A percentile compares a stretch with the other conserved stretches of the same genome.
Conservation (phyloP, 345 rosid genomes). For the Lepidium aucheri region DNA sequence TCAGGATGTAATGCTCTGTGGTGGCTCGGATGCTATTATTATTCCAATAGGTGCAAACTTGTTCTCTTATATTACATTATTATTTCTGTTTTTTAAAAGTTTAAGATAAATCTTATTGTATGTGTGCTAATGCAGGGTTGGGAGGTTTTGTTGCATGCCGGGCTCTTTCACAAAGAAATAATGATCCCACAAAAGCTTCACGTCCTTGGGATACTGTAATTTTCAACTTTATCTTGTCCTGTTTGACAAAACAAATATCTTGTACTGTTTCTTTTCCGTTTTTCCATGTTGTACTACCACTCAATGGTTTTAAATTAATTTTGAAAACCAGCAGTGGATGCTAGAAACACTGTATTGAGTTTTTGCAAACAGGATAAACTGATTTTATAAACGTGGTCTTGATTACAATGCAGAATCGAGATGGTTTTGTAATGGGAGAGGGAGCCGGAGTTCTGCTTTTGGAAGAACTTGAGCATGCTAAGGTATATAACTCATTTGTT, state of each 20-base stretch:
- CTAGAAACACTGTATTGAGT: background rate
- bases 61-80: background rate
- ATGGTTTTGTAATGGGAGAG: conserved; percentile 98
- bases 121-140: conserved; percentile 53
- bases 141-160: conserved; percentile 95
- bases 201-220: conserved; percentile 94
- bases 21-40: conserved; percentile 86
- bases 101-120: conserved; percentile 4
- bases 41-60: conserved; percentile 75
- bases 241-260: background rate
- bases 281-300: background rate
- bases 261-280: background rate
- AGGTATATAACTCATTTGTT: conserved; percentile 39
- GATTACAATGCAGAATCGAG: conserved; percentile 53
- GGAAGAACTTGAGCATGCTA: conserved; percentile 95
- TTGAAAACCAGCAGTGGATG: background rate
- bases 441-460: conserved; percentile 96
- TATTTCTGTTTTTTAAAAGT: background rate
- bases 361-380: background rate
- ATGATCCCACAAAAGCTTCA: conserved; percentile 88
- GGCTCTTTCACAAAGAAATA: conserved; percentile 85
- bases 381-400: background rate
- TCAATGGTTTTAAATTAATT: background rate
- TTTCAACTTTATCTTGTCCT: background rate
- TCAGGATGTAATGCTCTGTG: conserved; percentile 95